phyloP scores from a whole-genome alignment of 2,329 filamentous ascomycete species.

The Calonectria ilicicola region DNA sequence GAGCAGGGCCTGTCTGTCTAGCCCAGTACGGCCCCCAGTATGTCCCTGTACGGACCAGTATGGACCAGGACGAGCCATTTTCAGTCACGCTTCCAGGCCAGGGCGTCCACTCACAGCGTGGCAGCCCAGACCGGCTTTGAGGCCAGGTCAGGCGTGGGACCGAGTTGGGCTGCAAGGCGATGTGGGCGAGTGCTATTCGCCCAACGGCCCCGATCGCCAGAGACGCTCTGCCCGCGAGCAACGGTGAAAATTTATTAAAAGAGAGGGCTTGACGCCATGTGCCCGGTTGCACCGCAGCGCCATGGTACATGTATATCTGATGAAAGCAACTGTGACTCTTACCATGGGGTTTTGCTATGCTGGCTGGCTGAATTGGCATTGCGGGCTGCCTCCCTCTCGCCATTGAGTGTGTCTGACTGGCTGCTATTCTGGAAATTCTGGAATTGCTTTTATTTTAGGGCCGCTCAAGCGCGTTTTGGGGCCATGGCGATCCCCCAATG shows the following conservation, averaged over 20 bases:
- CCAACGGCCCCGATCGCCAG: conserved; percentile 4
- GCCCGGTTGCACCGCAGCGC: not conserved
- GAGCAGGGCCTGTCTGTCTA: no score
- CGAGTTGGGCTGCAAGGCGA: conserved; percentile 13
- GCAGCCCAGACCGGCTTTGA: not conserved
- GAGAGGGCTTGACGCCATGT: conserved; percentile 2
- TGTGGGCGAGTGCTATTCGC: conserved; percentile 18
- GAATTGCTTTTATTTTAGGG: not conserved
- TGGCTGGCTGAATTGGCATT: conserved; percentile 1
- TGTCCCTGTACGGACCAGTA: no score
- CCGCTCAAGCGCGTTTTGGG: not conserved
- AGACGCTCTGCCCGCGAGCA: conserved; percentile 2
- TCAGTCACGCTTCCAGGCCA: conserved; percentile 19
- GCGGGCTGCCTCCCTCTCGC: not conserved
- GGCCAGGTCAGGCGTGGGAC: conserved; percentile 18
- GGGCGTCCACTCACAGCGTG: conserved; percentile 19
- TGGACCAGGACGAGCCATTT: conserved; percentile 13
- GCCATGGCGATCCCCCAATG: not conserved
- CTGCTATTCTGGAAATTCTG: not conserved
- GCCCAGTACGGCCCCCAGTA: no score
- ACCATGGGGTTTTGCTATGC: not conserved
- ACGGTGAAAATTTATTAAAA: conserved; percentile 11
- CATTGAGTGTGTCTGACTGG: not conserved
- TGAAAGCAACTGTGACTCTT: not conserved
- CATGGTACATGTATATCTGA: not conserved